These are phyloP conservation scores for Trametes punicea DNA, from an alignment of 768 basidiomycete genomes.

Conservation along the genomic window DNA sequence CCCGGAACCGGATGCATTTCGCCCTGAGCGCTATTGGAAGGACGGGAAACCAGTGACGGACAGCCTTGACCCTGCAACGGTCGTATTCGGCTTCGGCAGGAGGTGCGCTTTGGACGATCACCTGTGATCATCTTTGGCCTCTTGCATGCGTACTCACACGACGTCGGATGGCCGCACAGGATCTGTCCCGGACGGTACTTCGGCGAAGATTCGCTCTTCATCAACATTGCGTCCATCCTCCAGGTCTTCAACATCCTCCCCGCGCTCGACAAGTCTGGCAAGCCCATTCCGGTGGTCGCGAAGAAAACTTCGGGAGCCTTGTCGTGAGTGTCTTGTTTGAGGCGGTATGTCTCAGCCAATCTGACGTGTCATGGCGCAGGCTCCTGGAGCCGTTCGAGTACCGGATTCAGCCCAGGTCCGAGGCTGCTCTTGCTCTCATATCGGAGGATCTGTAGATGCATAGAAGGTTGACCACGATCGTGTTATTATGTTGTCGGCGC, in stretches of 20 bases:
- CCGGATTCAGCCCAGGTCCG: neutral
- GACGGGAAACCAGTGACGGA: slow-evolving; percentile 14
- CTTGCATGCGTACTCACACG: neutral
- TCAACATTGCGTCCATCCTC: slow-evolving; percentile 13
- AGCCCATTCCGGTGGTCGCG: slow-evolving; percentile 3
- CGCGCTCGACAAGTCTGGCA: slow-evolving; percentile 4
- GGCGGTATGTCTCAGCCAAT: neutral
- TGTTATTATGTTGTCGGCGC: too few relatives aligned
- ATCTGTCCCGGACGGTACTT: slow-evolving; percentile 21
- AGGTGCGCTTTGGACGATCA: slow-evolving; percentile 1
- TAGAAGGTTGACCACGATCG: too few relatives aligned
- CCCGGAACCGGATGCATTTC: slow-evolving; percentile 45
- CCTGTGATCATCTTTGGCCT: neutral
- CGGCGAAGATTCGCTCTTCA: slow-evolving; percentile 11
- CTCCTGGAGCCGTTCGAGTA: neutral
- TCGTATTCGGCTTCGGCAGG: slow-evolving; percentile 30
- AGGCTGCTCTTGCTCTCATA: neutral
- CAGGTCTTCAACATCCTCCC: slow-evolving; percentile 17
- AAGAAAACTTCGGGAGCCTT: slow-evolving; percentile 4
- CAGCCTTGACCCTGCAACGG: slow-evolving; percentile 2
- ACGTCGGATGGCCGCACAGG: neutral
- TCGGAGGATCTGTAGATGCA: neutral
- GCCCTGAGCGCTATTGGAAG: slow-evolving; percentile 46
- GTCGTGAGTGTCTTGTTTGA: neutral
- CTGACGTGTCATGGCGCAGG: neutral